Base-by-base conservation (phyloP, 1,284 basidiomycete species). In the Amylostereum chailletii region DNA sequence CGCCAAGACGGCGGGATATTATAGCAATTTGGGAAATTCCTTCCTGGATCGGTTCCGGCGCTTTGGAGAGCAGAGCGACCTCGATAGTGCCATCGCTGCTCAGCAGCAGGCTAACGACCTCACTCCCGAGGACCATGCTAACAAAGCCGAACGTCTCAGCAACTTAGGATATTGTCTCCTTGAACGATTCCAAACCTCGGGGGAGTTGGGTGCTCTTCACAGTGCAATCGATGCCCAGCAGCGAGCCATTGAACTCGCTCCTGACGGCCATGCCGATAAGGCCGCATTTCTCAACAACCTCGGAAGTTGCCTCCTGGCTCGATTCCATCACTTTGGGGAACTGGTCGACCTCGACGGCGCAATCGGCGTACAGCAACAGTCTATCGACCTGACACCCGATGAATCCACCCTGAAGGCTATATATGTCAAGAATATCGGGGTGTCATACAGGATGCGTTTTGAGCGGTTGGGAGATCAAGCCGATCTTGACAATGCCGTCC, bases 401-500 rank as follows among this genome's bases (percentile, higher is more conserved):
- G 30, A 30, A 11, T 27, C n/a, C 11, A 11, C 39, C 39, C 7
- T 30, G 5, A 4, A 31, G 5, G 42, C 42, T 11, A 31, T 4
- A 7, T 29, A 31, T 43, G 27, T 43, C 6, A 27, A 43, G n/a
- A 27, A 43, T 6, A 26, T 43, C 5, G 42, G 42, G 10, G 29
- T 31, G 19, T 19, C 19, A 19, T 19, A 19, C 27, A 8, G 10
- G 4, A 30, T 31, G 6, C 7, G 40, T n/a, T 48, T 48, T 29
- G 47, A 42, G 27, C 54, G 46, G 38, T 27, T 53, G 5, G 56
- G 55, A 3, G 31, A 43, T 1, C 31, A 50, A 32, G 33, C 34
- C 3, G 63, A 65, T 44, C 56, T 67, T 3, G 57, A 65, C 36
- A 53, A 57, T 45, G 64, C 64, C 26, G 11, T 43, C 32, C 27